Evolutionary conservation across 805 yeast genomes (phyloP), one percentile per base, ranked within the genome.

Genomic region (Monosporozyma siamensis): DNA sequence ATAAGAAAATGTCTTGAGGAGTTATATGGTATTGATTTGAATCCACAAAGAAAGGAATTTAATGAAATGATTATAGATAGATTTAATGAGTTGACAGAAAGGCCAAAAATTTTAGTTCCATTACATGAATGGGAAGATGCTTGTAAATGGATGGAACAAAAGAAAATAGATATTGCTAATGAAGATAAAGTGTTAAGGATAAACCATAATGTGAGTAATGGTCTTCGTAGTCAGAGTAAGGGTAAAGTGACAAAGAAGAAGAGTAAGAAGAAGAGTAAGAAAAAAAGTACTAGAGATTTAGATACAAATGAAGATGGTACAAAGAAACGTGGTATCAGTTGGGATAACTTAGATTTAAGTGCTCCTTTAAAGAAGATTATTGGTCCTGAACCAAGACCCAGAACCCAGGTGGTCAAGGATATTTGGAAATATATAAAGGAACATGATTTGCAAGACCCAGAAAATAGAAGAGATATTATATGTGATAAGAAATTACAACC

Each of bases 1-100:
- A 75, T 85, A 20, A 67, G 94, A 47, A 70, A 71, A 45, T 90
- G 89, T 0, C 54, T 85, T n/a, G 86, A 80, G 55, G 83, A 75
- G 47, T 65, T 85, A 25, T 82, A 78, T 52, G 74, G 71, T 4
- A 66, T 71, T 1, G 78, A 81, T 48, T 67, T 82, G 34, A 63
- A 72, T 44, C 67, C 72, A 4, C 49, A 49, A 18, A 65, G 80
- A 70, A 73, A 77, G 50, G 71, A 62, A 21, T 68, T 83, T 36
- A 82, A 81, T 49, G 77, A 73, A 2, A 51, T 78, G 29, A 81
- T 84, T 34, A 58, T 82, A 49, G 71, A 68, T 9, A 63, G 90
- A 42, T 82, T 77, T 54, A 77, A 47, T 55, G 66, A 45, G 73
- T 71, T 40, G 59, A 69, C 45, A 48, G 71, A 50, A 61, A 61